Conservation (phyloP, 2,329 filamentous ascomycete genomes). For the Claviceps digitariae region DNA sequence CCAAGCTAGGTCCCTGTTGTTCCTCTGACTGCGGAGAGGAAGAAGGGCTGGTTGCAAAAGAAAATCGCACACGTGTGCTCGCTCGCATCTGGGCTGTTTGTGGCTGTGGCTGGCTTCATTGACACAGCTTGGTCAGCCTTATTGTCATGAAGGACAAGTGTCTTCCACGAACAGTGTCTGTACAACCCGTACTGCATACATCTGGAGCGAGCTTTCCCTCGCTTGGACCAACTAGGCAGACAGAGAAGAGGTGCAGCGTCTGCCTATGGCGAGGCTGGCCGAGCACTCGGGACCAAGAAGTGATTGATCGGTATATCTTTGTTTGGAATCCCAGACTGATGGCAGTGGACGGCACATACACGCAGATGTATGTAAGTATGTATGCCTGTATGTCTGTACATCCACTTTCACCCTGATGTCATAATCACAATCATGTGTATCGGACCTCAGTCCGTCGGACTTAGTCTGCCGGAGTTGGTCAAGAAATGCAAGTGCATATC, state of each 20-base stretch:
- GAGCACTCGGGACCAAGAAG: not conserved
- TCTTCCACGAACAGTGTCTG: not conserved
- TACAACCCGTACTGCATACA: too few species aligned
- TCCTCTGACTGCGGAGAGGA: not conserved
- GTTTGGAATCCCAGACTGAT: not conserved
- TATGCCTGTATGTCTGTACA: not conserved
- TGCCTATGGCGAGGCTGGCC: not conserved
- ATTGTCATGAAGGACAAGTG: not conserved
- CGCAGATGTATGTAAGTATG: not conserved
- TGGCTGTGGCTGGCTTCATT: too few species aligned
- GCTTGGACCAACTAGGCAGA: not conserved
- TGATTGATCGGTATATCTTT: not conserved
- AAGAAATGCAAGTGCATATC: not conserved
- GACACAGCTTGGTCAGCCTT: not conserved
- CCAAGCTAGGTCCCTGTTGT: not conserved
- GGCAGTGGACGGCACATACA: not conserved
- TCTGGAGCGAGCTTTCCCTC: not conserved
- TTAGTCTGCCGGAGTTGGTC: not conserved
- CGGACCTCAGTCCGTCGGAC: not conserved
- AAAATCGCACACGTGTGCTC: not conserved
- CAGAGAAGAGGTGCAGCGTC: not conserved
- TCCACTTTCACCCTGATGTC: too few species aligned
- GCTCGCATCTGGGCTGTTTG: not conserved
- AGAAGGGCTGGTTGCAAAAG: not conserved
- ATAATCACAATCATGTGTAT: not conserved